Evolutionary conservation across 345 rosid genomes (phyloP).

Genomic region (Conringia planisiliqua): DNA sequence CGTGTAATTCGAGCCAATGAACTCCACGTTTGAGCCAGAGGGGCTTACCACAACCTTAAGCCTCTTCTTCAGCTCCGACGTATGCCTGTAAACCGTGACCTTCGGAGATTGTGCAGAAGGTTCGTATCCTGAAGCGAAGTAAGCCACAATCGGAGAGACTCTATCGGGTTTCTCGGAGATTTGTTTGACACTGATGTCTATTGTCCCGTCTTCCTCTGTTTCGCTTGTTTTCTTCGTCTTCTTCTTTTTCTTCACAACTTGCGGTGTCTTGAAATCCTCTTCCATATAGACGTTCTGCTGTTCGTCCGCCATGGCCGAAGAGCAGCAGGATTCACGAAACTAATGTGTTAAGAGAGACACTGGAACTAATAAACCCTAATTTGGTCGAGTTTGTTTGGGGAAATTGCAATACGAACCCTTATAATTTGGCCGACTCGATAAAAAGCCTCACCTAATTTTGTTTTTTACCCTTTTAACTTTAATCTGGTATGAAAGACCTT

Average conservation of each 20-base stretch:
- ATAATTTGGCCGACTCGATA: background rate
- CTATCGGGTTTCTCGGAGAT: slow-evolving; percentile 44
- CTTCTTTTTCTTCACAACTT: slow-evolving; percentile 9
- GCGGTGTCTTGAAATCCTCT: slow-evolving; percentile 16
- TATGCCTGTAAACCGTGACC: slow-evolving; percentile 47
- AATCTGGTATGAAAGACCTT: background rate
- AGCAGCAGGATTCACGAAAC: background rate
- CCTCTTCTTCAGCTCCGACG: slow-evolving; percentile 42
- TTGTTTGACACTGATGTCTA: slow-evolving; percentile 40
- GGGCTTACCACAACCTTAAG: slow-evolving; percentile 75
- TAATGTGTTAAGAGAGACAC: background rate
- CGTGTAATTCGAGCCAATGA: slow-evolving; percentile 60
- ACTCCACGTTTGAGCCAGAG: slow-evolving; percentile 48
- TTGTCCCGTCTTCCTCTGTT: slow-evolving; percentile 7
- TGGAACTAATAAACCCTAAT: slow-evolving; percentile 11
- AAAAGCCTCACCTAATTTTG: background rate
- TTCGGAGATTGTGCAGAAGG: slow-evolving; percentile 35
- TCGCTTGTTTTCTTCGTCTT: slow-evolving; percentile 7
- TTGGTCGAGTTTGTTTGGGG: background rate
- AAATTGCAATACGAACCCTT: slow-evolving; percentile 16
- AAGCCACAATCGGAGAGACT: slow-evolving; percentile 62
- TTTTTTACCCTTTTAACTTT: background rate
- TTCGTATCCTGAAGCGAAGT: slow-evolving; percentile 71
- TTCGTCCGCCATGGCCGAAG: background rate
- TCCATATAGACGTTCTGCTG: background rate